phyloP scores from a whole-genome alignment of 2,329 filamentous ascomycete species.

The Beauveria sp. region DNA sequence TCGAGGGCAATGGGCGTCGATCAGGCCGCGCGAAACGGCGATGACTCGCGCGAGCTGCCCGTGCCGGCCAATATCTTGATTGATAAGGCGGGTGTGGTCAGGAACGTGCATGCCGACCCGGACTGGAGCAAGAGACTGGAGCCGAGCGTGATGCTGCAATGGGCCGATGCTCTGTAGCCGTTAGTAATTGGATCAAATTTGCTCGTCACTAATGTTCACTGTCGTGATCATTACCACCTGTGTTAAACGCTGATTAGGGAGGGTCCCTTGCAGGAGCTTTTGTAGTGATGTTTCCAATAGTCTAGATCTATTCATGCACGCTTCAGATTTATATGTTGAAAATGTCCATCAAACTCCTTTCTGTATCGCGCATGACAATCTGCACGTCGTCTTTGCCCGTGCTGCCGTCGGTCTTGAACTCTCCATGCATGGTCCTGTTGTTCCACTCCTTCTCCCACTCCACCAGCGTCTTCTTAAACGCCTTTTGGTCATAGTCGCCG shows the following conservation, averaged over 20 bases:
- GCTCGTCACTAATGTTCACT: too few species aligned
- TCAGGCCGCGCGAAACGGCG: conserved; percentile 26
- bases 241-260: too few species aligned
- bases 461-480: neutral
- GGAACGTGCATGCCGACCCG: conserved; percentile 28
- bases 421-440: neutral
- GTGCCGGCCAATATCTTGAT: conserved; percentile 32
- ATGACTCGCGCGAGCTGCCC: conserved; percentile 29
- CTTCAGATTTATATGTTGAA: neutral
- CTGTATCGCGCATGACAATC: neutral
- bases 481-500: neutral
- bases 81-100: conserved; percentile 25
- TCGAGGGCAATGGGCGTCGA: conserved; percentile 24
- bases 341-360: neutral
- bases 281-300: neutral
- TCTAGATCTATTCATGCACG: neutral
- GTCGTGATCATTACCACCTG: too few species aligned
- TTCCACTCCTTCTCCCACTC: conserved; percentile 6
- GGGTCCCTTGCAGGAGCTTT: too few species aligned
- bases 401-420: neutral
- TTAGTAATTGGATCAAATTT: neutral
- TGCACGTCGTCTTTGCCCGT: neutral
- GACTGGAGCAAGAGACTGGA: conserved; percentile 31
- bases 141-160: conserved; percentile 24
- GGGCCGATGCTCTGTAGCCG: conserved; percentile 22